These are phyloP conservation scores for Saccharum officinarum DNA, from an alignment of 176 grass and related monocot species.

Conservation along the genomic window DNA sequence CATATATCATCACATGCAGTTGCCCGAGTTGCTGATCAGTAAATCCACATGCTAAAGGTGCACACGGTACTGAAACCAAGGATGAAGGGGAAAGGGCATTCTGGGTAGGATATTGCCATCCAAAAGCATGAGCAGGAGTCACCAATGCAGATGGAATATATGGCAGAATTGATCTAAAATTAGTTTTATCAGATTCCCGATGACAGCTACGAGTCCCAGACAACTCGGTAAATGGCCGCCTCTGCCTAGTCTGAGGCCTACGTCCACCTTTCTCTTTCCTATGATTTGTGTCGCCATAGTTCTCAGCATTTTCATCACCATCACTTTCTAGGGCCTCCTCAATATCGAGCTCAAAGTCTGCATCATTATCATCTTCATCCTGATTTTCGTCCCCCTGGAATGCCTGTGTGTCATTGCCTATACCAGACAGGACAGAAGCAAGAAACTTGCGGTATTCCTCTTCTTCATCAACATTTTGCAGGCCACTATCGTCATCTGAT, in stretches of 20 bases:
- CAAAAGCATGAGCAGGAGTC: slow-evolving; percentile 30
- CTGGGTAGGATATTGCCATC: slow-evolving; percentile 51
- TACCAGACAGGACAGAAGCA: slow-evolving; percentile 74
- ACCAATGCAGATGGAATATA: slow-evolving; percentile 39
- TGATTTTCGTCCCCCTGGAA: slow-evolving; percentile 61
- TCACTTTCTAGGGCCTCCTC: slow-evolving; percentile 95
- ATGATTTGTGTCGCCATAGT: slow-evolving; percentile 31
- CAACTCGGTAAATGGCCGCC: slow-evolving; percentile 45
- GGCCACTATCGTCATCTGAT: slow-evolving; percentile 81
- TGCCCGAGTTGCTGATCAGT: slow-evolving; percentile 74
- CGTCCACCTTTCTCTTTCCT: slow-evolving; percentile 35
- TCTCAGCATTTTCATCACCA: slow-evolving; percentile 63
- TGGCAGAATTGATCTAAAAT: slow-evolving; percentile 62
- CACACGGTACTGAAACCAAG: slow-evolving; percentile 23
- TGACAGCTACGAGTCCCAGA: slow-evolving; percentile 32
- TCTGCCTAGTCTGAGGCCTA: slow-evolving; percentile 74
- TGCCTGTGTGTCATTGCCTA: slow-evolving; percentile 40
- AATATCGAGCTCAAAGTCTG: slow-evolving; percentile 87
- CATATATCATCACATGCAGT: slow-evolving; percentile 79
- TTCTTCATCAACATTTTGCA: slow-evolving; percentile 89
- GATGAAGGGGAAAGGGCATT: slow-evolving; percentile 32
- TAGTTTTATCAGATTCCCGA: slow-evolving; percentile 39
- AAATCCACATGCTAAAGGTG: slow-evolving; percentile 64
- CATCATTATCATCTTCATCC: slow-evolving; percentile 98
- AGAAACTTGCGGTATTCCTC: slow-evolving; percentile 96